phyloP scores from a whole-genome alignment of 768 basidiomycete species.

The Rhodotorula sphaerocarpa region DNA sequence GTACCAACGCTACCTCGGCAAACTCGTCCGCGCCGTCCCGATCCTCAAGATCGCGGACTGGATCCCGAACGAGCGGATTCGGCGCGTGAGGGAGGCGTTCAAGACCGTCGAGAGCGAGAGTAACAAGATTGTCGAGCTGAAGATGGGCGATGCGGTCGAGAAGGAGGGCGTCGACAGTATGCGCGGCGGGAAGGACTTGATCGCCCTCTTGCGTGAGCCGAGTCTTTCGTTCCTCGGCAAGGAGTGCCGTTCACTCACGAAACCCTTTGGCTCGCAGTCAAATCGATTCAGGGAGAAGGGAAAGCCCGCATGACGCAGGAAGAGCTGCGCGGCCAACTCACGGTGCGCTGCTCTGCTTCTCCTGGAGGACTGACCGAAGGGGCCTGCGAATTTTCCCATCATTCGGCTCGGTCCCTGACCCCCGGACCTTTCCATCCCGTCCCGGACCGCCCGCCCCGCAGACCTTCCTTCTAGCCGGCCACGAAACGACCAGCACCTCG shows the following conservation, averaged over 20 bases:
- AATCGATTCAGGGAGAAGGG: slow-evolving; percentile 7
- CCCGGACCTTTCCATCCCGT: fast-evolving
- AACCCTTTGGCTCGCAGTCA: slow-evolving; percentile 4
- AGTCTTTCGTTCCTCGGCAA: no score
- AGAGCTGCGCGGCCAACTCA: slow-evolving; percentile 29
- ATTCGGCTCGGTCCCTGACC: no score
- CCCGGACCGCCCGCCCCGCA: background rate
- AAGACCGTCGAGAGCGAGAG: slow-evolving; percentile 30
- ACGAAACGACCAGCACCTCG: slow-evolving; percentile 23
- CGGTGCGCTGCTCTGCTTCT: background rate
- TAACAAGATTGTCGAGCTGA: slow-evolving; percentile 30
- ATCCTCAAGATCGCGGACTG: slow-evolving; percentile 20
- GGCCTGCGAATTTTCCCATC: no score
- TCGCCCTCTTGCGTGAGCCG: slow-evolving; percentile 30
- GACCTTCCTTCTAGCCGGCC: slow-evolving; percentile 32
- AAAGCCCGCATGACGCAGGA: slow-evolving; percentile 16
- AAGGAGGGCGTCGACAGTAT: slow-evolving; percentile 18
- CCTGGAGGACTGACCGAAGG: no score
- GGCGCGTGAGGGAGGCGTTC: slow-evolving; percentile 12
- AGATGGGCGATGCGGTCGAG: slow-evolving; percentile 17
- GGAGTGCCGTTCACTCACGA: fast-evolving
- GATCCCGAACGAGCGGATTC: slow-evolving; percentile 19
- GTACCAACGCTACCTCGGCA: slow-evolving; percentile 6
- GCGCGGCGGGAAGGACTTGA: slow-evolving; percentile 27
- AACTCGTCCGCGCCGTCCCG: slow-evolving; percentile 23